These are phyloP conservation scores for Corymbia citriodora DNA, from an alignment of 441 rosid species.

Conservation along the genomic window DNA sequence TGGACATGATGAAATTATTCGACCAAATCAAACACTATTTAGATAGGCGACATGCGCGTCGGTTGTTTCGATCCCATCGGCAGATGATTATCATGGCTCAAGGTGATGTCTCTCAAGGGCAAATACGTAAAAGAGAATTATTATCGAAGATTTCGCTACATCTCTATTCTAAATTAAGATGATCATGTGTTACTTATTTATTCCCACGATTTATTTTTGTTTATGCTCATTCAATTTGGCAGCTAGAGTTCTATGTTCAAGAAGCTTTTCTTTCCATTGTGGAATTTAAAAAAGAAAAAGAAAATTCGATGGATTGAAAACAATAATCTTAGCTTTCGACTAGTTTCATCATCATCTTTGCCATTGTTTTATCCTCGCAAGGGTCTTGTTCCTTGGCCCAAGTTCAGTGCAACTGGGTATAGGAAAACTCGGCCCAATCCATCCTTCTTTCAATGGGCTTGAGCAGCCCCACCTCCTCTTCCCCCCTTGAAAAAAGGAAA, in stretches of 20 bases:
- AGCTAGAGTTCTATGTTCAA: neutral
- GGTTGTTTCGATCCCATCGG: neutral
- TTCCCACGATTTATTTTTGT: neutral
- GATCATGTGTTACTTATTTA: neutral
- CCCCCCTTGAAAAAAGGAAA: neutral
- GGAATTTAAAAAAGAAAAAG: neutral
- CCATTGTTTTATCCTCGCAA: neutral
- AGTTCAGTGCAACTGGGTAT: neutral
- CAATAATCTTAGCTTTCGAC: neutral
- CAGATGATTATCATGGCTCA: neutral
- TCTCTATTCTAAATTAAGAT: neutral
- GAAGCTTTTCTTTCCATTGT: neutral
- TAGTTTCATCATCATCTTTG: neutral
- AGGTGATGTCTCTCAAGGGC: neutral
- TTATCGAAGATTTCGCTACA: neutral
- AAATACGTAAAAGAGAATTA: neutral
- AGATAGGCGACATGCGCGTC: neutral
- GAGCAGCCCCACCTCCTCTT: neutral
- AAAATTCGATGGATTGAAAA: neutral
- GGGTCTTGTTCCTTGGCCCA: neutral
- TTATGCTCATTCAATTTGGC: neutral
- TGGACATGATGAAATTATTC: neutral
- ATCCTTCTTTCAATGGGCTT: neutral
- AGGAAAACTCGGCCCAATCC: neutral
- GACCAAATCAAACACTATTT: neutral